Conservation (phyloP, 129 eudicot genomes). For the Heracleum sosnowskyi region DNA sequence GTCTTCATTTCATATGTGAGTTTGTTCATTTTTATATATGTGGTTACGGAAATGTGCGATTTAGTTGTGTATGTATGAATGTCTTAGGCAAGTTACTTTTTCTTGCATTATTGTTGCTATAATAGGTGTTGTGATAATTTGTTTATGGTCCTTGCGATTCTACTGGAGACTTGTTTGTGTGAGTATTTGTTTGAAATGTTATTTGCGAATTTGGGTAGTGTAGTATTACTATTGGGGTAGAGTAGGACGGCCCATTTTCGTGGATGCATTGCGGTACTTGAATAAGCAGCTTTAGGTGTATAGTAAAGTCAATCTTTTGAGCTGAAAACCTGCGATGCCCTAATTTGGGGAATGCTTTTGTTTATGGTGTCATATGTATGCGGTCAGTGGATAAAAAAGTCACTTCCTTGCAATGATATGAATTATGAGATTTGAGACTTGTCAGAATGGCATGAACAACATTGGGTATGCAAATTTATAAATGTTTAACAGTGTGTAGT, state of each 20-base stretch:
- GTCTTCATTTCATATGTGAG: slow-evolving; percentile 3
- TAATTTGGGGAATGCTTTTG: not conserved
- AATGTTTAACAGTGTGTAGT: not conserved
- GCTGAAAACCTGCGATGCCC: not conserved
- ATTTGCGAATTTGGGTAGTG: not conserved
- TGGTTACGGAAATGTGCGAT: not conserved
- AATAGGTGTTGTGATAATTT: not conserved
- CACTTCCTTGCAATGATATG: not conserved
- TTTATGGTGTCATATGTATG: not conserved
- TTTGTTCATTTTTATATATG: not conserved
- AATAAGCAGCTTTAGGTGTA: not conserved
- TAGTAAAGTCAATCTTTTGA: not conserved
- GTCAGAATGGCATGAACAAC: not conserved
- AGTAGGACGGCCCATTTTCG: not conserved
- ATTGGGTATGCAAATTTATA: not conserved
- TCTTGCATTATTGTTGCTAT: not conserved
- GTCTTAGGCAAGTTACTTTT: not conserved
- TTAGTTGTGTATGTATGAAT: not conserved
- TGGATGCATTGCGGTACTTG: not conserved
- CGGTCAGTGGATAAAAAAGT: not conserved
- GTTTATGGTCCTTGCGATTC: not conserved
- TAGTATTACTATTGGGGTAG: not conserved
- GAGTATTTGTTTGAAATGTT: not conserved
- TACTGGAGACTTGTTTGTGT: not conserved
- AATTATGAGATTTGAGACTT: not conserved